phyloP scores from a whole-genome alignment of 2,329 filamentous ascomycete species.

The Colletotrichum ledebouriae region DNA sequence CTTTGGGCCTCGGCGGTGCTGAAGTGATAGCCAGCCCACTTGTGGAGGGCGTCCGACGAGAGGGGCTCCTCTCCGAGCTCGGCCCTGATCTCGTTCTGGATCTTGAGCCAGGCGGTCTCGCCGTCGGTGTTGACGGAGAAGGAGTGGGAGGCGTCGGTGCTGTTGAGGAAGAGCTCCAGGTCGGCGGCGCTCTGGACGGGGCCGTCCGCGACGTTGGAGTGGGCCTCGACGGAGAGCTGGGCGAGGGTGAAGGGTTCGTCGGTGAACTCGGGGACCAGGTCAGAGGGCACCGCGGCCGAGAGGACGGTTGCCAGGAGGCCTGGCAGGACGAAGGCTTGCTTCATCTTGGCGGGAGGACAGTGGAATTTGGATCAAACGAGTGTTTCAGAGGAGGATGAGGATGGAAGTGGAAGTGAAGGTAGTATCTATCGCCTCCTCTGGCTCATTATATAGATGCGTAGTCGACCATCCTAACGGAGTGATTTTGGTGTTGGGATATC shows the following conservation, averaged over 20 bases:
- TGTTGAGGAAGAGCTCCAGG: constrained; percentile 4
- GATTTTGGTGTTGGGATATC: not conserved
- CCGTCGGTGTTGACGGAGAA: not conserved
- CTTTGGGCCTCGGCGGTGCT: not conserved
- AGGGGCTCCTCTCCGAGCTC: not conserved
- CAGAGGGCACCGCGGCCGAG: constrained; percentile 1
- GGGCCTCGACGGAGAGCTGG: not conserved
- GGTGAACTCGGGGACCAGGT: not conserved
- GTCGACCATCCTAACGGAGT: too few relatives aligned
- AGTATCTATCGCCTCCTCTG: too few relatives aligned
- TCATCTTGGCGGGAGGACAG: constrained; percentile 20
- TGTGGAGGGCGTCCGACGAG: not conserved
- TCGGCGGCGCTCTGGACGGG: not conserved
- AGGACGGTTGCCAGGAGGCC: constrained; percentile 20
- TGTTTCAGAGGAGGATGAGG: not conserved
- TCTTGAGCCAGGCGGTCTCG: constrained; percentile 8
- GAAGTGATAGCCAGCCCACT: constrained; percentile 3
- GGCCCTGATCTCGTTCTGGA: not conserved
- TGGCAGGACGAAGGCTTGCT: constrained; percentile 19
- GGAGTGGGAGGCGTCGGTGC: constrained; percentile 3
- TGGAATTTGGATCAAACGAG: not conserved
- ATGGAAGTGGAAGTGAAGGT: not conserved
- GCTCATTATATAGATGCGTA: too few relatives aligned
- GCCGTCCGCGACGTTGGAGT: not conserved
- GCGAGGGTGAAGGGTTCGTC: not conserved